phyloP scores from a whole-genome alignment of 2,329 filamentous ascomycete species.

The Arthrobotrys pseudoclavata region DNA sequence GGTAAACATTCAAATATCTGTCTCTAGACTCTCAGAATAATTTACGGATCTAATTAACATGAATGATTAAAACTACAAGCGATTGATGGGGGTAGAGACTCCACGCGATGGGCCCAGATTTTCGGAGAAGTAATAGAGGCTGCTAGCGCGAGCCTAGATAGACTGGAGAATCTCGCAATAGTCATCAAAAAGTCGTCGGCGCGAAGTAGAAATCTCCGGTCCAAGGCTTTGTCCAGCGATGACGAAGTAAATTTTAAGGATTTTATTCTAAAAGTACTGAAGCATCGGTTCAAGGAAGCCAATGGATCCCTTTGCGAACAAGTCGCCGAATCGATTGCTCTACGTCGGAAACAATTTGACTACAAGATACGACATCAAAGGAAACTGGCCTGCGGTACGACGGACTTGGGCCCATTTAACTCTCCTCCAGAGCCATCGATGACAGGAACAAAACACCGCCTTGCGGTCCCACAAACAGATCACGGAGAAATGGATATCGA shows the following conservation, averaged over 20 bases:
- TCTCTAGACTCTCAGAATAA: not conserved
- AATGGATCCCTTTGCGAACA: conserved; percentile 28
- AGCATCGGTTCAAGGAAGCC: conserved; percentile 28
- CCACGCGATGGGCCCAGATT: not conserved
- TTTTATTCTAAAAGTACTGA: conserved; percentile 7
- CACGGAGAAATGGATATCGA: not conserved
- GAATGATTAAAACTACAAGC: not conserved
- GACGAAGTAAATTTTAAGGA: conserved; percentile 24
- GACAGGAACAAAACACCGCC: not conserved
- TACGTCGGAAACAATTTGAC: conserved; percentile 25
- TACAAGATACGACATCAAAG: conserved; percentile 24
- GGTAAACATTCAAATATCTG: not conserved
- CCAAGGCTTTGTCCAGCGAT: not conserved
- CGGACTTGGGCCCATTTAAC: not conserved
- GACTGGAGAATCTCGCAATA: conserved; percentile 27
- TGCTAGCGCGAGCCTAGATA: conserved; percentile 24
- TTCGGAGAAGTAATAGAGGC: conserved; percentile 18
- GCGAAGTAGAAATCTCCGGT: conserved; percentile 19
- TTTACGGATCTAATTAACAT: not conserved
- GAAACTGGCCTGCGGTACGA: not conserved
- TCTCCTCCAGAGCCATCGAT: not conserved
- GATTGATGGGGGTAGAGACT: not conserved
- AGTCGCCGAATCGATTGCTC: conserved; percentile 12
- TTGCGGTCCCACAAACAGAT: not conserved
- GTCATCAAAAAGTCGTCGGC: conserved; percentile 25